Evolutionary conservation across 768 basidiomycete species (phyloP), one percentile per base, ranked within the genome.

Genomic region (Termitomyces sp.): DNA sequence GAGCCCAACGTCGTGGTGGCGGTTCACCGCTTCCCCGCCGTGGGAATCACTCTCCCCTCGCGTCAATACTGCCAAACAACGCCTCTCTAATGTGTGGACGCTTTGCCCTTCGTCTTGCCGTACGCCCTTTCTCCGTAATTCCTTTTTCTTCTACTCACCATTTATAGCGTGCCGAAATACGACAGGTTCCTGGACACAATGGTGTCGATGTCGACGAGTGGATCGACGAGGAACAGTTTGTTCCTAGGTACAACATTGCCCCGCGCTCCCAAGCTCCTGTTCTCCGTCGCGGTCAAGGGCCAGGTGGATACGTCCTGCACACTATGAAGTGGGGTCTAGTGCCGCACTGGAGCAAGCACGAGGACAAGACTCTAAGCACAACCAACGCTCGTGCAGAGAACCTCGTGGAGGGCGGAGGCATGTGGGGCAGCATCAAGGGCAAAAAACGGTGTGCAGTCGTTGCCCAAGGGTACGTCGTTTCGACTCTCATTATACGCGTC

Each of bases 271-370:
- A 87, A 49, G 88, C 85, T 0, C 90, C 92, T 21, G 89, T 95
- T 35, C 75, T 95, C 32, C 81, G 85, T 16, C 74, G 77, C 38
- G 63, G 74, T 23, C 75, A 47, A 47, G 61, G 29, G 17, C n/a
- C 50, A 32, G 37, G 38, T n/a, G 40, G 69, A 12, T 70, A 86
- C 19, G 73, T 89, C 23, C 68, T 95, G 60, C 89, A 92, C 35
- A 87, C 89, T 0, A 93, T 92, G 92, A 86, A 80, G 57, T 98
- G 95, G 95, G 95, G 95, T 7, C 76, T 95, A 1, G 83, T 94
- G 2, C 92, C 91, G 0, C 85, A 90, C 67, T 95, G 87, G 87
- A 83, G 78, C 66, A 92, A 91, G 66, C 71, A 75, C 38, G 90
- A 95, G 60, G 83, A 87, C 59, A 82, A 81, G 49, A 75, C 77